Evolutionary conservation across 176 grass and related monocot genomes (phyloP).

Genomic region (bread wheat (Triticum aestivum)): IWGSC_CS_RefSeq_v2.1 NC_057803.1:694113102-694113601

Average conservation of each 20-base stretch:
- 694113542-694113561: no score
- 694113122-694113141: conserved; percentile 18
- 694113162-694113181: background rate
- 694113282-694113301: conserved; percentile 33
- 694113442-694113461: no score
- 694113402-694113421: no score
- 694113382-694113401: background rate
- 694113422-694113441: no score
- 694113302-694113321: conserved; percentile 33
- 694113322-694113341: conserved; percentile 30
- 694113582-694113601: no score
- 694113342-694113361: conserved; percentile 25
- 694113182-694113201: conserved; percentile 38
- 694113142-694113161: conserved; percentile 19
- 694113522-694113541: no score
- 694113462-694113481: no score
- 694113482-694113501: no score
- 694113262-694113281: conserved; percentile 34
- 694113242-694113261: conserved; percentile 49
- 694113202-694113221: conserved; percentile 35
- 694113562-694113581: no score
- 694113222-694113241: conserved; percentile 41
- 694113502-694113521: no score
- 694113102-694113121: conserved; percentile 34
- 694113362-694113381: conserved; percentile 22